These are phyloP conservation scores for Fusarium heterosporum DNA, from an alignment of 2,329 filamentous ascomycete genomes.

Conservation along the genomic window DNA sequence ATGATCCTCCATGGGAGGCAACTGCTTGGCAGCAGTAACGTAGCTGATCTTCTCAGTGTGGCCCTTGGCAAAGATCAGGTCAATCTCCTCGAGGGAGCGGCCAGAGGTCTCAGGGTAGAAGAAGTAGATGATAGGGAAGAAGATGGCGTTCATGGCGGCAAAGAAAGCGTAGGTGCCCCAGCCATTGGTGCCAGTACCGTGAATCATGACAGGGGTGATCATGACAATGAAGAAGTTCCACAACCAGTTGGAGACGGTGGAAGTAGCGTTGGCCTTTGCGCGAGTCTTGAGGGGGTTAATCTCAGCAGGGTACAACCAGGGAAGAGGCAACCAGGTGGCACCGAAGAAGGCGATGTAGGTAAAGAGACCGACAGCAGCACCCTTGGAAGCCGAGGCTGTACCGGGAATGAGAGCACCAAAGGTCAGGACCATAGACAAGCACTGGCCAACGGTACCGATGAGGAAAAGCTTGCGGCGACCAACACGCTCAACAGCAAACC, in stretches of 20 bases:
- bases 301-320: slow-evolving; percentile 69
- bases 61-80: slow-evolving; percentile 58
- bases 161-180: slow-evolving; percentile 66
- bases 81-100: slow-evolving; percentile 37
- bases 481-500: slow-evolving; percentile 64
- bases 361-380: slow-evolving; percentile 75
- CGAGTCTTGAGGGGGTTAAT: slow-evolving; percentile 63
- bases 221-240: slow-evolving; percentile 65
- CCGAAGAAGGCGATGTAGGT: slow-evolving; percentile 77
- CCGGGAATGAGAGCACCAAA: slow-evolving; percentile 76
- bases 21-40: slow-evolving; percentile 66
- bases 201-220: slow-evolving; percentile 77
- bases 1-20: slow-evolving; percentile 54
- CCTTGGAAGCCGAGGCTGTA: slow-evolving; percentile 67
- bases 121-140: slow-evolving; percentile 62
- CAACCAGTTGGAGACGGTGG: slow-evolving; percentile 71
- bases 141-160: slow-evolving; percentile 62
- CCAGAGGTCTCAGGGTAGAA: slow-evolving; percentile 60
- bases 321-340: slow-evolving; percentile 72
- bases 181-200: slow-evolving; percentile 60
- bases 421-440: slow-evolving; percentile 67
- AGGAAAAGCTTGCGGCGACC: slow-evolving; percentile 62
- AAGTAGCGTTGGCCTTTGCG: slow-evolving; percentile 63
- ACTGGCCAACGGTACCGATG: slow-evolving; percentile 60
- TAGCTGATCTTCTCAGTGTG: slow-evolving; percentile 69